phyloP scores from a whole-genome alignment of 2,329 filamentous ascomycete genomes.

The Corniculantispora saksenae region DNA sequence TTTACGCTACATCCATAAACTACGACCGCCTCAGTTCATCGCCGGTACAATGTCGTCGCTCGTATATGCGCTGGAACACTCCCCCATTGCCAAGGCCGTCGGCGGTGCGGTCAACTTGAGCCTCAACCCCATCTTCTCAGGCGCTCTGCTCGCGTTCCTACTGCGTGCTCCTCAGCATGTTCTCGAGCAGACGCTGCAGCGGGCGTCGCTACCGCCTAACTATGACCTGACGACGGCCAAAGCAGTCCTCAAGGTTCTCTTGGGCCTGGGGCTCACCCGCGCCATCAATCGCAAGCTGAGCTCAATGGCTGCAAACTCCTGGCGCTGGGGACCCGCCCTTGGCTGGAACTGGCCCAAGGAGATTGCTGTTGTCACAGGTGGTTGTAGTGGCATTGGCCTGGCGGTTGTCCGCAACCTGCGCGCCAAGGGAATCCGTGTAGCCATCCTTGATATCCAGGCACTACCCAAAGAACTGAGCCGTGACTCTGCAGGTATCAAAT shows the following conservation, averaged over 20 bases:
- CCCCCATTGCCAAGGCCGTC: slow-evolving; percentile 3
- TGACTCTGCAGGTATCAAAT: slow-evolving; percentile 50
- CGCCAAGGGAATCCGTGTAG: slow-evolving; percentile 62
- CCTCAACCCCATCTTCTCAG: slow-evolving; percentile 12
- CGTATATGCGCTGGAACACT: slow-evolving; percentile 10
- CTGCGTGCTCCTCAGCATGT: slow-evolving; percentile 2
- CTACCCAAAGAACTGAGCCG: slow-evolving; percentile 20
- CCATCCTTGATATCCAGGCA: slow-evolving; percentile 60
- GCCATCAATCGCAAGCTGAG: slow-evolving; percentile 22
- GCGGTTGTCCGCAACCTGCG: slow-evolving; percentile 61
- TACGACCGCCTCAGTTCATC: background rate
- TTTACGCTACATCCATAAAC: background rate
- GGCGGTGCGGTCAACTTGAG: background rate
- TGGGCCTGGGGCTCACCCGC: slow-evolving; percentile 19
- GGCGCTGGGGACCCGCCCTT: slow-evolving; percentile 9
- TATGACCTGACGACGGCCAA: slow-evolving; percentile 13
- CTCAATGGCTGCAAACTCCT: slow-evolving; percentile 21
- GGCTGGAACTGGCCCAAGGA: slow-evolving; percentile 26
- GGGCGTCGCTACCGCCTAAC: slow-evolving; percentile 10
- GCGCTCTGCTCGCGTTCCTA: slow-evolving; percentile 8
- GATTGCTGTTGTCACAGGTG: slow-evolving; percentile 70
- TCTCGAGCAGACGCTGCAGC: slow-evolving; percentile 7
- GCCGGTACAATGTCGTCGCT: slow-evolving; percentile 4
- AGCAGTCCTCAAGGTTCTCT: slow-evolving; percentile 17
- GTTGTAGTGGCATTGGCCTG: slow-evolving; percentile 68